Base-by-base conservation (phyloP, 129 eudicot genomes). In the Helianthus tuberosus region DNA sequence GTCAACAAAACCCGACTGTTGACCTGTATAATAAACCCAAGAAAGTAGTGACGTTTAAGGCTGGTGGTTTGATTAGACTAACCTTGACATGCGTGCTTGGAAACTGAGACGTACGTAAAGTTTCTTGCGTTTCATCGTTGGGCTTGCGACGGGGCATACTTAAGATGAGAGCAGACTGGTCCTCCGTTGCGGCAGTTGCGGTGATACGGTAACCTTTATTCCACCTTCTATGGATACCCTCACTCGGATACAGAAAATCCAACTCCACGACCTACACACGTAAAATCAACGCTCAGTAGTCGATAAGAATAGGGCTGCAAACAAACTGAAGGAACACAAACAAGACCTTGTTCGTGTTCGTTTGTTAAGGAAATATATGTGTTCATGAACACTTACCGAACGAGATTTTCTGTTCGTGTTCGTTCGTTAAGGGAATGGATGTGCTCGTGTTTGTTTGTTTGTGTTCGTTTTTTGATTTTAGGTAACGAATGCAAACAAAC, bases 31-130 rank as follows among this genome's bases (percentile, higher is more conserved):
- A 53, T 53, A 69, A 57, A 38, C 20, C 17, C 6, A 29, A 8
- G 39, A 35, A 4, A 8, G 49, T 35, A 23, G 17, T 48, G n/a
- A 27, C 11, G 16, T 43, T 39, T 4, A 12, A 27, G 16, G 39
- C 5, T 27, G 16, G 43, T 29, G 10, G 69, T 64, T 38, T 64
- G 50, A 47, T 27, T 43, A 10, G 50, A 52, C 65, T 66, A 74
- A 91, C 97, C 94, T 91, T 91, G 3, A 91, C 91, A 84, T 91
- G 97, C 64, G 94, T 86, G 81, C 97, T 91, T 64, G 97, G 97
- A 77, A 91, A 91, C 75, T 85, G 91, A 25, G 97, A 91, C n/a
- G 97, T 91, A 0, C 94, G 85, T 57, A 91, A 65, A 7, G 96
- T 90, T 81, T 90, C 96, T 72, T 90, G 96, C 9, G 96, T 90